These are phyloP conservation scores for Globisporangium nunn DNA, from an alignment of 352 stramenopile genomes.

Conservation along the genomic window DNA sequence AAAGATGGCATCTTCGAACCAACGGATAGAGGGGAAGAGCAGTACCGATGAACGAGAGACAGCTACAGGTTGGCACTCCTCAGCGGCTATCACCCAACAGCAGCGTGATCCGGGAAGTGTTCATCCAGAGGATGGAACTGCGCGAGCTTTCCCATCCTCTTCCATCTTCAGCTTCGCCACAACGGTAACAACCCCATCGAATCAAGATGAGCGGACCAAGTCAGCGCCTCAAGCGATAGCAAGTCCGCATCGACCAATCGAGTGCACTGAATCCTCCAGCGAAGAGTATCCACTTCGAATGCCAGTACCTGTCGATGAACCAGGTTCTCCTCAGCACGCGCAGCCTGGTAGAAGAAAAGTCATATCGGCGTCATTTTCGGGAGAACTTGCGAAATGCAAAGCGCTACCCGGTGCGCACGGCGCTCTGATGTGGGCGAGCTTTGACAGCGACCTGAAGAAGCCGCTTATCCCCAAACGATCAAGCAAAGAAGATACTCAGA, in stretches of 20 bases:
- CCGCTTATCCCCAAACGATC: not conserved
- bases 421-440: constrained; percentile 8
- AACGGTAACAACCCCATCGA: not conserved
- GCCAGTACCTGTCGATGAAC: not conserved
- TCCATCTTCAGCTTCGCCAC: constrained; percentile 8
- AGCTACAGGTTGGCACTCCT: not conserved
- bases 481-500: not conserved
- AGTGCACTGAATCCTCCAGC: not conserved
- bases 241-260: not conserved
- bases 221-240: too few species aligned
- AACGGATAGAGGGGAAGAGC: not conserved
- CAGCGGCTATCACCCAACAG: not conserved
- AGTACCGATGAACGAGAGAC: not conserved
- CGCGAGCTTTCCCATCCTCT: not conserved
- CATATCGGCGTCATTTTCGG: constrained; percentile 5
- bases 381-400: not conserved
- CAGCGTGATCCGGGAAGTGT: not conserved
- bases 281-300: not conserved
- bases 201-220: too few species aligned
- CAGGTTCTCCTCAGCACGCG: too few species aligned
- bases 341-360: not conserved
- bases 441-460: constrained; percentile 10
- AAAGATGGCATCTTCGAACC: not conserved
- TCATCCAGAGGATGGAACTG: not conserved
- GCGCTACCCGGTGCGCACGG: not conserved